Evolutionary conservation across 805 yeast genomes (phyloP), one percentile per base, ranked within the genome.

Genomic region (Saccharomycopsis sp.): DNA sequence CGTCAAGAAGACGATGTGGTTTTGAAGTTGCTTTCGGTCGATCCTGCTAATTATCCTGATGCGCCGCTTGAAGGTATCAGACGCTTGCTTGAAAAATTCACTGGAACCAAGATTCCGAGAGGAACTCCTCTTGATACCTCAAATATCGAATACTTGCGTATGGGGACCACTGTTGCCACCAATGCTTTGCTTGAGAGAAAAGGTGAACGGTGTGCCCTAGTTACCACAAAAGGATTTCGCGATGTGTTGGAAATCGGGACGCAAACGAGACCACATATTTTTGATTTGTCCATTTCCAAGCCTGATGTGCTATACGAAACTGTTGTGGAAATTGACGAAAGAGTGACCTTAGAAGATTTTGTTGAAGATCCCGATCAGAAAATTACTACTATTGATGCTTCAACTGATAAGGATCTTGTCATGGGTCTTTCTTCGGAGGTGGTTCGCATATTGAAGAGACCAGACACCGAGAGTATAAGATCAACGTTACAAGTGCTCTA

Each of bases 151-250:
- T 79, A 84, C 50, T 82, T 91, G 52, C 76, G 96, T 57, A 85
- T 91, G 87, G 97, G 97, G 2, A 91, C 97, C 2, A 91, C 97
- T 0, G 94, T 91, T 9, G 98, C 99, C 1, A 92, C 98, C 5
- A 92, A 92, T 72, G 97, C 98, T 1, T 77, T 94, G 37, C 76
- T 92, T 60, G 98, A 92, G 67, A 79, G 98, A 62, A 91, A 91
- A 67, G 99, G 98, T 54, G 95, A 91, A 58, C 74, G 83, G 34
- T 91, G 95, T 64, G 95, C 94, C 1, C 76, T 92, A 59, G 71
- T 91, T 3, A 90, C 96, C 1, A 89, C 97, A 15, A 86, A 83
- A 65, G 99, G 97, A 0, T 92, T 90, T 71, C 82, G 81, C 64
- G 97, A 92, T 67, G 83, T 88, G 46, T 74, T 92, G 61, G 71